Base-by-base conservation (phyloP, 257 asterid genomes). In the Solanum clarkiae region DNA sequence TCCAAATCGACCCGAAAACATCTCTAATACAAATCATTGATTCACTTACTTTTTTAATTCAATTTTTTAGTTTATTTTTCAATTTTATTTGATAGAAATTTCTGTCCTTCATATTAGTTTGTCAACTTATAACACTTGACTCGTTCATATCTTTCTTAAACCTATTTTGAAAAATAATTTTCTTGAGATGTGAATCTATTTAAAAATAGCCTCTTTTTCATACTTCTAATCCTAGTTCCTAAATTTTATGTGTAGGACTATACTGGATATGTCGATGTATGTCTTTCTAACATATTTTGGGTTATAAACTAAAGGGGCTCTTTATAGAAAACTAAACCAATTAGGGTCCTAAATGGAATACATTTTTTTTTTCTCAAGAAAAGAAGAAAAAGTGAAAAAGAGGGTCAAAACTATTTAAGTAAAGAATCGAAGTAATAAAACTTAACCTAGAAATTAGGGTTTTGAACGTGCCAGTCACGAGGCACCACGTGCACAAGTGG, bases 381-480 rank as follows among this genome's bases (percentile, higher is more conserved):
- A 66, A 66, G 74, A 15, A 29, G 2, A 24, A 26, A 63, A 63
- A 12, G 20, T 13, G 5, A 29, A 26, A 29, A 66, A n/a, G 22
- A 82, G 40, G n/a, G 45, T 11, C 86, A 29, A 40, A 7, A 15
- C 8, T 20, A 15, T 26, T 17, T 20, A 29, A 7, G 17, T 13
- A 22, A 29, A 18, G 5, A 18, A 66, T 54, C 54, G 9, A 26
- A 80, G 29, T n/a, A 55, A 49, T 54, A 45, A 59, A 57, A 57
- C 53, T 40, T 56, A 59, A 32, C 74, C 81, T 65, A 71, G 66
- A 40, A 24, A 84, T 80, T 24, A 68, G 86, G 85, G 85, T 77
- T 56, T 40, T 80, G 87, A 84, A 68, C 87, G 87, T 86, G 89
- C 82, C 8, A 26, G 82, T 83, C 84, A 83, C 88, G 84, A 74